Evolutionary conservation across 106 monocot genomes (phyloP), one percentile per base, ranked within the genome.

Genomic region (Dendrobium catenatum): DNA sequence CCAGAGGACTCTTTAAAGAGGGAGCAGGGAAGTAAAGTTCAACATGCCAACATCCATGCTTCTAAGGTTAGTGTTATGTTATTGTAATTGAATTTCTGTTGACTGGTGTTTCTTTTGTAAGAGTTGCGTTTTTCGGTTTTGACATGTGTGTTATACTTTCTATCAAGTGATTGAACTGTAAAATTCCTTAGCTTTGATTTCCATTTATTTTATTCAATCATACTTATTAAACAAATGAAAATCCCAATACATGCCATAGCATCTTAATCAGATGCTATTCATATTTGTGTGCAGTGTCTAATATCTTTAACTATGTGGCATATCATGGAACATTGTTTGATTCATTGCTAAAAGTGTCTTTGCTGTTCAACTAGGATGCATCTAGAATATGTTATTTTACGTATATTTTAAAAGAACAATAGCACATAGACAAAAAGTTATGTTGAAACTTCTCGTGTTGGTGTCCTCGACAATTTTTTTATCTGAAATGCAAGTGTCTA

Each of bases 1-100:
- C 82, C 91, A 98, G 97, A 91, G 59, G 94, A 98, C 87, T 94
- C 94, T n/a, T 61, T 89, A 81, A 89, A 90, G 68, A 86, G 94
- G 54, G 97, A 98, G 86, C 92, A 94, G 80, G 97, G 97, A 77
- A 81, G 86, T 43, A 98, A 91, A 82, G 97, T 98, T 46, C 97
- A 98, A 59, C 94, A 87, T 88, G 97, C 91, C 37, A 94, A 98
- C 84, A 98, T 98, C 83, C 89, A 91, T 85, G 97, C 97, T 70
- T 90, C 97, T 42, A 98, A 98, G 92, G 97, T 93, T 54, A 51
- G 83, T 2, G 31, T 17, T 29, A 2, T 24, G 70, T 70, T 70
- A 29, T 16, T 37, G 64, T 66, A 5, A 37, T 70, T 40, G 40
- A 70, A 70, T 70, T 70, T 33, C 1, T 70, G 33, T 70, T 13